These are phyloP conservation scores for Plasmodium sp. DNA, from an alignment of 169 alveolate species.

Conservation along the genomic window DNA sequence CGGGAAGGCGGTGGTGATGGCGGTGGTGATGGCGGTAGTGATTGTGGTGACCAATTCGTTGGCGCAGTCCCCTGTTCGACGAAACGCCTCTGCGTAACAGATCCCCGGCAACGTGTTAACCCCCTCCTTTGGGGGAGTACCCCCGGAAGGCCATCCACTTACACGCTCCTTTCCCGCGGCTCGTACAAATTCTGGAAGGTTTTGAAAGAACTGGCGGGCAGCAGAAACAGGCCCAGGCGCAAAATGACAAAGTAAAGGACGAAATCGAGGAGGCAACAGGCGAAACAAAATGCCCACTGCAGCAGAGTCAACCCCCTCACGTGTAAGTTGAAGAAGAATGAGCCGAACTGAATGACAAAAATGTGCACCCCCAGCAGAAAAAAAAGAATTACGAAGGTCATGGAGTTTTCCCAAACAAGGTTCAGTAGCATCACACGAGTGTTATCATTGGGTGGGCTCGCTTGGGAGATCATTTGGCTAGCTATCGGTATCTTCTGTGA, in stretches of 20 bases:
- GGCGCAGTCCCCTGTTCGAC: background rate
- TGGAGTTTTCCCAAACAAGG: conserved; percentile 16
- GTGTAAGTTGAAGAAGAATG: conserved; percentile 41
- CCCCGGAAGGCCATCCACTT: background rate
- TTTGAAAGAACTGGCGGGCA: conserved; percentile 25
- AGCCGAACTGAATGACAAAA: conserved; percentile 33
- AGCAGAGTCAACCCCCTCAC: conserved; percentile 34
- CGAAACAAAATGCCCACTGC: conserved; percentile 49
- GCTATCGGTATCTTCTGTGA: background rate
- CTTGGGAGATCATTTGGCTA: background rate
- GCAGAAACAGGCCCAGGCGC: background rate
- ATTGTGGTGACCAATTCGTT: background rate
- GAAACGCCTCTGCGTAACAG: background rate
- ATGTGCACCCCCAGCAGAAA: conserved; percentile 16
- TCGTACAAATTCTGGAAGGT: conserved; percentile 4
- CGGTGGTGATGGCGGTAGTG: background rate
- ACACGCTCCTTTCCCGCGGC: conserved; percentile 40
- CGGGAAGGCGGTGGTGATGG: background rate
- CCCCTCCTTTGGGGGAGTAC: background rate
- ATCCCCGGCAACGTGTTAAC: background rate
- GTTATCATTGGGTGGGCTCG: background rate
- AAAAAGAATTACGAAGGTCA: conserved; percentile 4
- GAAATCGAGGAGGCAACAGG: conserved; percentile 23
- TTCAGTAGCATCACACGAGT: conserved; percentile 4
- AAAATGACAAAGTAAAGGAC: conserved; percentile 21